A percentile compares a stretch with the other conserved stretches of the same genome.
Conservation (phyloP, 2,329 filamentous ascomycete species). For the Cercospora sp. region DNA sequence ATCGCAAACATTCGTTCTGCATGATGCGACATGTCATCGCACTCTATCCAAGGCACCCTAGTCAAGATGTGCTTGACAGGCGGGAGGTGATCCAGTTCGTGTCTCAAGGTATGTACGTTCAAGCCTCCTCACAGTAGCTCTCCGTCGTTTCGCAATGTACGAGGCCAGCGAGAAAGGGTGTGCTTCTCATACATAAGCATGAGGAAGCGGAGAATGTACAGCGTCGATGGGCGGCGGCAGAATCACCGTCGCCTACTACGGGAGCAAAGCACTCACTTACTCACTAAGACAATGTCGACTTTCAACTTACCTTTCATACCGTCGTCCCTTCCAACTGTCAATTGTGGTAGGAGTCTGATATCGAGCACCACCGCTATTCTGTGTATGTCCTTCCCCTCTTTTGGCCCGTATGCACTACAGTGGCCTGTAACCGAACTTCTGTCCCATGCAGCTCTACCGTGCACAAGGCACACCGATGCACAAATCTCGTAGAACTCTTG, state of each 20-base stretch:
- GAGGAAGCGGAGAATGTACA: background rate
- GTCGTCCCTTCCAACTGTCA: background rate
- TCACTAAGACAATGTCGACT: background rate
- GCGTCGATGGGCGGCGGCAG: background rate
- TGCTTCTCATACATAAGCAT: background rate
- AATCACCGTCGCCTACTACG: background rate
- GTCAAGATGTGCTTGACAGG: background rate
- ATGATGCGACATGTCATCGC: background rate
- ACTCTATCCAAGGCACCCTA: background rate
- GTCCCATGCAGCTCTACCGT: too few relatives aligned
- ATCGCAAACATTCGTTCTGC: background rate
- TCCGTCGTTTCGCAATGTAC: background rate
- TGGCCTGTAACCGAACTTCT: too few relatives aligned
- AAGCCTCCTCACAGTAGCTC: background rate
- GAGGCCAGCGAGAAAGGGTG: background rate
- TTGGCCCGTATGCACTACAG: too few relatives aligned
- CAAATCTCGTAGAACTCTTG: too few relatives aligned
- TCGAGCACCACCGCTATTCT: too few relatives aligned
- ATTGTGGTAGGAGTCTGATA: too few relatives aligned
- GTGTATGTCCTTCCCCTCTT: too few relatives aligned
- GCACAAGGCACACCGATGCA: too few relatives aligned
- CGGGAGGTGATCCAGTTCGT: background rate
- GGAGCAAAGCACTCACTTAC: background rate
- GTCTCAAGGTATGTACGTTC: background rate
- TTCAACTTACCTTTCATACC: background rate